phyloP scores from a whole-genome alignment of 345 rosid genomes.

The Bruguiera parviflora region DNA sequence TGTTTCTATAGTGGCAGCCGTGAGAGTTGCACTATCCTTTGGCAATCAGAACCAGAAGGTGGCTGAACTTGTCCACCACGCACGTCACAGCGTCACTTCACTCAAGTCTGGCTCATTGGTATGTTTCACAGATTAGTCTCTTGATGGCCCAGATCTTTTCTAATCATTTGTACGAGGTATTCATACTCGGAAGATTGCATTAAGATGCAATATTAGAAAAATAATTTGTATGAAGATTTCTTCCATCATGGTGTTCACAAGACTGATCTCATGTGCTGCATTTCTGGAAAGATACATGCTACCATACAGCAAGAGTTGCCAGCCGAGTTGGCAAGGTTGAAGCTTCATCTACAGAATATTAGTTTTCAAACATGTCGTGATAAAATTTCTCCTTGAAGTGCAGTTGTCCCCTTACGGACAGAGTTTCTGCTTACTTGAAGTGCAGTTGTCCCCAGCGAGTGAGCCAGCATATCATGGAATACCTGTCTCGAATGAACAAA shows the following conservation, averaged over 20 bases:
- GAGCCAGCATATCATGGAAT: too few relatives aligned
- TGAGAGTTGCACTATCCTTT: constrained; percentile 67
- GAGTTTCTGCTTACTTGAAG: too few relatives aligned
- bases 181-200: not conserved
- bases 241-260: not conserved
- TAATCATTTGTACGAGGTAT: not conserved
- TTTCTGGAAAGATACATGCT: constrained; percentile 52
- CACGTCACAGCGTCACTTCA: constrained; percentile 16
- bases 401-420: too few relatives aligned
- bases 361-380: not conserved
- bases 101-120: not conserved
- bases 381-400: too few relatives aligned
- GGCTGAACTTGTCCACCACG: constrained; percentile 93
- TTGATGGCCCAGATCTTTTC: not conserved
- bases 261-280: not conserved
- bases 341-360: constrained; percentile 62
- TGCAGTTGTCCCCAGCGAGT: too few relatives aligned
- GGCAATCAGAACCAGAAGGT: constrained; percentile 67
- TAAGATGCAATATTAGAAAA: not conserved
- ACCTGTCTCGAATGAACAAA: too few relatives aligned
- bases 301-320: constrained; percentile 78
- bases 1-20: constrained; percentile 67
- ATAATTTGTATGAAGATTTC: not conserved
- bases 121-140: not conserved
- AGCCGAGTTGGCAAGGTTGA: constrained; percentile 70